Percentiles rank a stretch among this genome's conserved stretches.
Conservation (phyloP, 441 rosid species). For the Pelargonium citronellum region DNA sequence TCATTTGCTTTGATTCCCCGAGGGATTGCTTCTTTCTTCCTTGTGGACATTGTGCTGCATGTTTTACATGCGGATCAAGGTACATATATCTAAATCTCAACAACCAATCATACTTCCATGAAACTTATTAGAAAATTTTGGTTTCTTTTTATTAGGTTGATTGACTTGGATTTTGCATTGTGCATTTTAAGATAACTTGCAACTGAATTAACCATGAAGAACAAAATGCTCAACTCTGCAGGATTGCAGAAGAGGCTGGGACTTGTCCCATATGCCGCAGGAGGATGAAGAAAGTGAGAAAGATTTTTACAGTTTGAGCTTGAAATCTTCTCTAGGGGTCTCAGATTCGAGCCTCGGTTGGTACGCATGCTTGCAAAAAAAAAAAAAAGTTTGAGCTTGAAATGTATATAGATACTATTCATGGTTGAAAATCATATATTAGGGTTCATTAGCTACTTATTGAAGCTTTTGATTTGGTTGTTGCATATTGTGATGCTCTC, state of each 20-base stretch:
- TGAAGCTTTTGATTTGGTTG: not conserved
- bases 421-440: no score
- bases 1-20: conserved; percentile 42
- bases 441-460: no score
- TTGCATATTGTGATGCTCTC: not conserved
- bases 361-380: no score
- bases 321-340: no score
- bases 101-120: not conserved
- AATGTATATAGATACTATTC: no score
- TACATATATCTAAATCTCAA: conserved; percentile 14
- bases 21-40: conserved; percentile 63
- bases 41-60: conserved; percentile 53
- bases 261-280: conserved; percentile 48
- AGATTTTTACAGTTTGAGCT: conserved; percentile 42
- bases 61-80: conserved; percentile 56
- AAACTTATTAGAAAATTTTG: no score
- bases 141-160: not conserved
- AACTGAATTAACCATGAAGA: not conserved
- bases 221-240: conserved; percentile 19
- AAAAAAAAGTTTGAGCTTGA: no score
- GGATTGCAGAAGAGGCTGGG: conserved; percentile 44
- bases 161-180: not conserved
- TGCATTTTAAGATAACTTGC: not conserved
- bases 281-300: conserved; percentile 50
- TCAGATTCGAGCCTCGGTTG: no score